phyloP scores from a whole-genome alignment of 176 grass and related monocot species.

The Elymus sibiricus region DNA sequence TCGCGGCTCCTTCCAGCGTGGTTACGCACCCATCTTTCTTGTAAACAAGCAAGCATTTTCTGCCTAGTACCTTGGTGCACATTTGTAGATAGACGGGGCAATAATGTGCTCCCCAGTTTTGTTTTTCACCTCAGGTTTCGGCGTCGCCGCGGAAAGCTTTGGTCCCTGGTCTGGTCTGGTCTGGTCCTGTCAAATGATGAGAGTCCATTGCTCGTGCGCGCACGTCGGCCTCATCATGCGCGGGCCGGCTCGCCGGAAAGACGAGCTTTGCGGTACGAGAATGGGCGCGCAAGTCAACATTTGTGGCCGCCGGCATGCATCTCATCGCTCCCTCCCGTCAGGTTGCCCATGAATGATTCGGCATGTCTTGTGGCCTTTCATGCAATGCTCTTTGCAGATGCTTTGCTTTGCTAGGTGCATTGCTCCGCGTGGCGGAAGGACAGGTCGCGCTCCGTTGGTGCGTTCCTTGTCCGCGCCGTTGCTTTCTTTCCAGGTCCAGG shows the following conservation, averaged over 20 bases:
- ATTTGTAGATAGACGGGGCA: neutral
- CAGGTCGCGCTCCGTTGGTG: neutral
- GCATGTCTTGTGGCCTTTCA: constrained; percentile 23
- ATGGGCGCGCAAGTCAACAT: constrained; percentile 41
- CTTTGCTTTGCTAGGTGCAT: constrained; percentile 27
- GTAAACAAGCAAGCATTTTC: neutral
- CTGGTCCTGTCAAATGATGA: constrained; percentile 36
- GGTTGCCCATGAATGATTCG: constrained; percentile 44
- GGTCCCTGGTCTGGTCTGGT: neutral
- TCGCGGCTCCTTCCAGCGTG: neutral
- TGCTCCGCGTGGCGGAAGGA: constrained; percentile 12
- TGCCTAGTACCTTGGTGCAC: neutral
- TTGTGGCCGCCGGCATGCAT: constrained; percentile 36
- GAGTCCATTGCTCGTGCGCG: constrained; percentile 1
- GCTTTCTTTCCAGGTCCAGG: neutral
- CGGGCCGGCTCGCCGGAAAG: neutral
- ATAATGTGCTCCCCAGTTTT: neutral
- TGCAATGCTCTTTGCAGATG: neutral
- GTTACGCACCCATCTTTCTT: neutral
- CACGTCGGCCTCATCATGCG: constrained; percentile 8
- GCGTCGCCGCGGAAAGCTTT: neutral
- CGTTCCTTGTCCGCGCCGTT: neutral
- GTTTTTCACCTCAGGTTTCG: neutral
- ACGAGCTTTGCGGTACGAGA: constrained; percentile 38
- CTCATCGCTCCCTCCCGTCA: constrained; percentile 20